These are phyloP conservation scores for Sclerotinia subarctica DNA, from an alignment of 2,329 filamentous ascomycete species.

Conservation along the genomic window DNA sequence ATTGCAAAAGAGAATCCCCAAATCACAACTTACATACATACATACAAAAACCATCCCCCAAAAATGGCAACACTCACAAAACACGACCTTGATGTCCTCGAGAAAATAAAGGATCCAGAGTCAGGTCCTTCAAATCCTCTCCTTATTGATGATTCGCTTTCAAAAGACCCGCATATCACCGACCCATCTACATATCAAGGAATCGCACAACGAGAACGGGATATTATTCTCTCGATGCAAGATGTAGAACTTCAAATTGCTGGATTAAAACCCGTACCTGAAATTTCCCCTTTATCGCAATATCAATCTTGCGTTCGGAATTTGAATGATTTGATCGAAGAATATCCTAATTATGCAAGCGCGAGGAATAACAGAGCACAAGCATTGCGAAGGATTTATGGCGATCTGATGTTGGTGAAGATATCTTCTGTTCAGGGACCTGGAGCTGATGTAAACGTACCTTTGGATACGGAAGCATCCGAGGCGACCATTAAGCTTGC, in stretches of 20 bases:
- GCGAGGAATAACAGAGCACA: conserved; percentile 74
- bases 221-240: conserved; percentile 54
- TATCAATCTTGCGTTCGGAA: conserved; percentile 49
- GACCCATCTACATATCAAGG: conserved; percentile 50
- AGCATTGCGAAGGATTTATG: conserved; percentile 58
- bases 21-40: neutral
- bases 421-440: neutral
- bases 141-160: conserved; percentile 49
- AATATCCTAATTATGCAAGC: conserved; percentile 65
- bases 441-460: conserved; percentile 1
- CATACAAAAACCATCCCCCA: conserved; percentile 18
- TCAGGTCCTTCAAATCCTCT: conserved; percentile 54
- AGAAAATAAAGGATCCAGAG: conserved; percentile 66
- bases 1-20: neutral
- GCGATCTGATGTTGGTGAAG: conserved; percentile 43
- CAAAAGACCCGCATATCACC: conserved; percentile 55
- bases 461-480: conserved; percentile 43
- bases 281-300: conserved; percentile 39
- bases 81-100: conserved; percentile 60
- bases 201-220: conserved; percentile 50
- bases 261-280: conserved; percentile 36
- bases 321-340: conserved; percentile 54
- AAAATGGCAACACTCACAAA: conserved; percentile 49
- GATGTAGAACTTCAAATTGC: conserved; percentile 48
- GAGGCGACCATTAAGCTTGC: conserved; percentile 42